phyloP scores from a whole-genome alignment of 2,329 filamentous ascomycete genomes.

The Ophiocordyceps robertsii region DNA sequence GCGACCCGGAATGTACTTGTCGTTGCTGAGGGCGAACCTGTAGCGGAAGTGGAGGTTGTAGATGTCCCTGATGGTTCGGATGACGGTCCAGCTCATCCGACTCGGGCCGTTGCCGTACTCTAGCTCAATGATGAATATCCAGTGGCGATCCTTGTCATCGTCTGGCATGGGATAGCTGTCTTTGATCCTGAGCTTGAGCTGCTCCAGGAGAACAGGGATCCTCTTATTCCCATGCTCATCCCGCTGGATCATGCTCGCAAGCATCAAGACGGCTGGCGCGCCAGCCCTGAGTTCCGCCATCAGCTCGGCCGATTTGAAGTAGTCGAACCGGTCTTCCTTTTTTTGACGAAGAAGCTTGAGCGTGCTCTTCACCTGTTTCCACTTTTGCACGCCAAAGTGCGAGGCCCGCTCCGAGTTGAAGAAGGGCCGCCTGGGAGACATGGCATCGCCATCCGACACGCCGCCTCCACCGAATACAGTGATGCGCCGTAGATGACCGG shows the following conservation, averaged over 20 bases:
- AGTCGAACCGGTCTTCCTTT: slow-evolving; percentile 81
- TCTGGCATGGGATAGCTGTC: slow-evolving; percentile 62
- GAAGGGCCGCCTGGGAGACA: slow-evolving; percentile 41
- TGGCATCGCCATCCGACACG: slow-evolving; percentile 47
- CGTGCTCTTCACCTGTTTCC: slow-evolving; percentile 86
- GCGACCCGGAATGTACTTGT: slow-evolving; percentile 63
- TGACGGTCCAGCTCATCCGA: slow-evolving; percentile 91
- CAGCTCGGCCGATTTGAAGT: slow-evolving; percentile 87
- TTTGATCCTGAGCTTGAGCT: slow-evolving; percentile 76
- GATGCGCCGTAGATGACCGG: slow-evolving; percentile 51
- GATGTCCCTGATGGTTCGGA: slow-evolving; percentile 78
- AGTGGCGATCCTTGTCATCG: slow-evolving; percentile 54
- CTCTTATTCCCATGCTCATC: slow-evolving; percentile 93
- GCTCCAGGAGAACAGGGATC: slow-evolving; percentile 88
- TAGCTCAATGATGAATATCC: slow-evolving; percentile 79
- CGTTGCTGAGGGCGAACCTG: slow-evolving; percentile 72
- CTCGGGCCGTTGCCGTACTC: slow-evolving; percentile 95
- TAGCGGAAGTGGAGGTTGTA: slow-evolving; percentile 88
- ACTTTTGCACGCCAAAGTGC: slow-evolving; percentile 68
- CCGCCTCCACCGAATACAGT: slow-evolving; percentile 54
- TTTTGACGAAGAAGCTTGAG: slow-evolving; percentile 66
- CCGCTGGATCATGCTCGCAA: slow-evolving; percentile 95
- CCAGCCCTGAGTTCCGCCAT: slow-evolving; percentile 91
- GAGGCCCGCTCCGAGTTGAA: slow-evolving; percentile 55
- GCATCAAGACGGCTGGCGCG: slow-evolving; percentile 81